These are phyloP conservation scores for Actinomortierella ambigua DNA, from an alignment of 371 early-diverging fungal genomes.

Conservation along the genomic window DNA sequence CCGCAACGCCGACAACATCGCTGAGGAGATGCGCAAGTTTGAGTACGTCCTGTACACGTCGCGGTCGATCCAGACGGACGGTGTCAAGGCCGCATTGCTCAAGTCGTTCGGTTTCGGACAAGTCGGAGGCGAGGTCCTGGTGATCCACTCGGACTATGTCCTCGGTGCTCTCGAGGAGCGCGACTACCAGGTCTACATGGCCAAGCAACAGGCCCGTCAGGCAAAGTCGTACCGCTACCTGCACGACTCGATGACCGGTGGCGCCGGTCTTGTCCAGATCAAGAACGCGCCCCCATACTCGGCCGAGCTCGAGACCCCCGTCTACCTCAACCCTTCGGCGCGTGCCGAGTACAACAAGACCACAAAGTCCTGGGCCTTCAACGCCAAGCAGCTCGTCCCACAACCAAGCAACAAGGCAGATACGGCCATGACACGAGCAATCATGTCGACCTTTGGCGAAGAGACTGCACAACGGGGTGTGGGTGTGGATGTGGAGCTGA, in stretches of 20 bases:
- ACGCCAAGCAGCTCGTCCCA: constrained; percentile 50
- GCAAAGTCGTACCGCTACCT: constrained; percentile 89
- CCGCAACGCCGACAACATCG: constrained; percentile 96
- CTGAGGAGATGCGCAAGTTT: constrained; percentile 77
- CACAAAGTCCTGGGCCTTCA: constrained; percentile 78
- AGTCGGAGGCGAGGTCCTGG: constrained; percentile 92
- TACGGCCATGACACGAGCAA: constrained; percentile 63
- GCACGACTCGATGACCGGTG: constrained; percentile 92
- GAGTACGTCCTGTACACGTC: constrained; percentile 89
- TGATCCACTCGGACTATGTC: constrained; percentile 93
- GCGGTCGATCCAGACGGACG: constrained; percentile 89
- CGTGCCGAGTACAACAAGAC: constrained; percentile 83
- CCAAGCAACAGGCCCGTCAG: constrained; percentile 76
- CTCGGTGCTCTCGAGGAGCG: constrained; percentile 77
- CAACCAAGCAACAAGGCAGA: constrained; percentile 51
- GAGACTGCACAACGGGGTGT: constrained; percentile 58
- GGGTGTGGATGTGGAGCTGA: constrained; percentile 93
- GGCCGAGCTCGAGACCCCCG: constrained; percentile 80
- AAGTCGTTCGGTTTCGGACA: constrained; percentile 98
- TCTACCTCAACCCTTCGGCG: constrained; percentile 92
- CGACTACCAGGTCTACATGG: constrained; percentile 76
- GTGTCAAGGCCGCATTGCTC: constrained; percentile 92
- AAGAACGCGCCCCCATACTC: constrained; percentile 92
- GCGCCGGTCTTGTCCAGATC: constrained; percentile 85
- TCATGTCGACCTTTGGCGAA: constrained; percentile 57